Percentiles rank a stretch among this genome's conserved stretches.
Evolutionary conservation across 352 stramenopile genomes (phyloP).

Genomic region (Pythium scleroteichum): DNA sequence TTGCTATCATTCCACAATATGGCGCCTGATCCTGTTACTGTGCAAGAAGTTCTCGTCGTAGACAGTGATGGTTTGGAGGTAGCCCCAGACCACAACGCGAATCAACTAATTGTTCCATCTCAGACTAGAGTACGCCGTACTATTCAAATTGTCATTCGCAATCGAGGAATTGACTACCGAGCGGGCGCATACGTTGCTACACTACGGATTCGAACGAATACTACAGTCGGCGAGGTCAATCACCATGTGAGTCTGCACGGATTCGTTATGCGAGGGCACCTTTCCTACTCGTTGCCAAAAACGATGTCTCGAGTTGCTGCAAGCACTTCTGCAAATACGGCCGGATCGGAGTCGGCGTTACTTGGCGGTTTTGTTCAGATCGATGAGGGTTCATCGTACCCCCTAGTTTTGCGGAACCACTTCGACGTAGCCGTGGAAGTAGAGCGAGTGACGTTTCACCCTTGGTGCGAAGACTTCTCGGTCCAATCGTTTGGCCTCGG

Average conservation of each 20-base stretch:
- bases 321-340: background rate
- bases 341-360: background rate
- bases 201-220: conserved; percentile 45
- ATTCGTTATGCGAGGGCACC: conserved; percentile 14
- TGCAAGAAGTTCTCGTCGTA: conserved; percentile 38
- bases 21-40: conserved; percentile 33
- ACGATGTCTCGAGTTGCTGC: background rate
- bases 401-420: conserved; percentile 6
- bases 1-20: conserved; percentile 39
- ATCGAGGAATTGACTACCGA: background rate
- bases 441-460: background rate
- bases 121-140: conserved; percentile 35
- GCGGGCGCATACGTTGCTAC: conserved; percentile 18
- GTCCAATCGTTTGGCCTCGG: background rate
- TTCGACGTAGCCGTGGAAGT: conserved; percentile 25
- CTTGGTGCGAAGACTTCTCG: background rate
- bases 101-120: conserved; percentile 33
- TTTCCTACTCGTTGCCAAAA: conserved; percentile 14
- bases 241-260: conserved; percentile 13
- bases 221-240: conserved; percentile 3
- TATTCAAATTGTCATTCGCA: conserved; percentile 32
- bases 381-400: background rate
- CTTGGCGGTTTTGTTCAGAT: background rate
- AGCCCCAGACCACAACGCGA: conserved; percentile 32
- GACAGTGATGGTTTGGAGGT: conserved; percentile 34